Evolutionary conservation across 495 filamentous ascomycete genomes (phyloP).

Genomic region (Oidiodendron maius): DNA sequence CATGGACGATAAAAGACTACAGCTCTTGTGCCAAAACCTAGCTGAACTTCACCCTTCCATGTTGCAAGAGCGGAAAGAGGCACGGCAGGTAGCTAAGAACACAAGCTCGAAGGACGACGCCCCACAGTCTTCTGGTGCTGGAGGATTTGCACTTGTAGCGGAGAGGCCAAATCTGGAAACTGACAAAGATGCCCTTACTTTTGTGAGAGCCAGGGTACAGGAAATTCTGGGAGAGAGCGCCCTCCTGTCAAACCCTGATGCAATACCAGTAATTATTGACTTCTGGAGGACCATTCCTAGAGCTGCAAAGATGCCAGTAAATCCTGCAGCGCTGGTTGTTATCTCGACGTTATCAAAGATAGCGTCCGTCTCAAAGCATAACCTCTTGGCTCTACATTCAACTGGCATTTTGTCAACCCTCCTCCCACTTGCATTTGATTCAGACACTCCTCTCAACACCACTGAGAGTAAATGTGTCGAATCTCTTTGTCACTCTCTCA

Average conservation of each 20-base stretch:
- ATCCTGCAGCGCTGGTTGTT: conserved; percentile 52
- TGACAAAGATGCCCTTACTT: conserved; percentile 14
- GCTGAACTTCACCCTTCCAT: conserved; percentile 7
- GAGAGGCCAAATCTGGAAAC: neutral
- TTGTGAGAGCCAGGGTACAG: conserved; percentile 33
- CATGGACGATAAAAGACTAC: conserved; percentile 66
- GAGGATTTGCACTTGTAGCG: neutral
- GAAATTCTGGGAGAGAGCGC: conserved; percentile 48
- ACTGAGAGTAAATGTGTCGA: conserved; percentile 53
- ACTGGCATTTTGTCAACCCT: conserved; percentile 71
- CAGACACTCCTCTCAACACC: conserved; percentile 35
- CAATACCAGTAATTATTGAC: conserved; percentile 55
- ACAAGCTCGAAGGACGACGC: neutral
- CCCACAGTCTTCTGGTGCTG: neutral
- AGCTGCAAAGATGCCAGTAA: conserved; percentile 31
- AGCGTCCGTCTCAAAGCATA: conserved; percentile 58
- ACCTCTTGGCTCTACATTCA: conserved; percentile 69
- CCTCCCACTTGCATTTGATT: conserved; percentile 58
- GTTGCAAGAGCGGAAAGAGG: neutral
- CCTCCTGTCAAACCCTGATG: conserved; percentile 55
- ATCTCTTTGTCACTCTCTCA: conserved; percentile 51
- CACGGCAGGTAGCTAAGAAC: neutral
- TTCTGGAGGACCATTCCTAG: conserved; percentile 59
- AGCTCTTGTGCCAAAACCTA: conserved; percentile 24
- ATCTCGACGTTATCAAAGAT: conserved; percentile 48